These are phyloP conservation scores for Ilyonectria robusta DNA, from an alignment of 2,329 filamentous ascomycete species.

Conservation along the genomic window DNA sequence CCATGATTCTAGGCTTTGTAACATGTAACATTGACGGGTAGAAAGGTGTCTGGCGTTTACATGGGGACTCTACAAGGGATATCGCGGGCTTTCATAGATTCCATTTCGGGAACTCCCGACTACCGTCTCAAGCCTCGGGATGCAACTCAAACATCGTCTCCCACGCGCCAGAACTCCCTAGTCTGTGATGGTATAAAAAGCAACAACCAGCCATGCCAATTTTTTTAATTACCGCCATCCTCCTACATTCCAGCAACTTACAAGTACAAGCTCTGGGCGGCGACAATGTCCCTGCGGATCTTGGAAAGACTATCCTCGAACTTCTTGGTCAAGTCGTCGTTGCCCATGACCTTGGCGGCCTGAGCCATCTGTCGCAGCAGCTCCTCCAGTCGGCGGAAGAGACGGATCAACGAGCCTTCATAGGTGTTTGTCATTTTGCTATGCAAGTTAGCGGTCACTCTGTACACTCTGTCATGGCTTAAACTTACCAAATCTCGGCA, in stretches of 20 bases:
- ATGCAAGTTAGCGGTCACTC: conserved; percentile 39
- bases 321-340: conserved; percentile 91
- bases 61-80: conserved; percentile 26
- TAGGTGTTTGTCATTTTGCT: conserved; percentile 99
- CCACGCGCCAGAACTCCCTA: conserved; percentile 46
- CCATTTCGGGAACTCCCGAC: conserved; percentile 33
- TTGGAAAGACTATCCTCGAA: conserved; percentile 90
- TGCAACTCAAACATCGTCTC: conserved; percentile 34
- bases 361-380: conserved; percentile 95
- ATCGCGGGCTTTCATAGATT: conserved; percentile 37
- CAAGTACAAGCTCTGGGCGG: conserved; percentile 93
- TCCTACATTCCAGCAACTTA: conserved; percentile 56
- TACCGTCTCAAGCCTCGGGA: conserved; percentile 24
- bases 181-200: conserved; percentile 42
- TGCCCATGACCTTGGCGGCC: conserved; percentile 98
- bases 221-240: conserved; percentile 7
- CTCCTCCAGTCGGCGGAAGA: conserved; percentile 96
- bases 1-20: background rate
- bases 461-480: background rate
- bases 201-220: conserved; percentile 34
- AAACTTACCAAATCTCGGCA: conserved; percentile 90
- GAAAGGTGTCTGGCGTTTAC: conserved; percentile 22
- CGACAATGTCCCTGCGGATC: conserved; percentile 93
- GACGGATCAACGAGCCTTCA: conserved; percentile 94
- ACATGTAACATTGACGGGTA: conserved; percentile 18